phyloP scores from a whole-genome alignment of 148 eudicot species.

The Pharnaceum exiguum region DNA sequence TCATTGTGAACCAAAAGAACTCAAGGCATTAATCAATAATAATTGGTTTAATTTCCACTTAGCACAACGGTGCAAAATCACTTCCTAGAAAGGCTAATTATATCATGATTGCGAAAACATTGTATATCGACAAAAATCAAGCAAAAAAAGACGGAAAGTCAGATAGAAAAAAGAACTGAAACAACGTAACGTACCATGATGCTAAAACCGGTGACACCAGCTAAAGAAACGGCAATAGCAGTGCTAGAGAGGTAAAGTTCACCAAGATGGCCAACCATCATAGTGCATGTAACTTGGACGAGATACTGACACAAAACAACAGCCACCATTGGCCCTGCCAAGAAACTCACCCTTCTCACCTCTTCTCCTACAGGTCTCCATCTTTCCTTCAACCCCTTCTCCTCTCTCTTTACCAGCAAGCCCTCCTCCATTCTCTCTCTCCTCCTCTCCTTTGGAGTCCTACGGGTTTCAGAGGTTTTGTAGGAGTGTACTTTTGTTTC shows the following conservation, averaged over 20 bases:
- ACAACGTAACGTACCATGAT: slow-evolving; percentile 41
- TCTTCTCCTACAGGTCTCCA: slow-evolving; percentile 25
- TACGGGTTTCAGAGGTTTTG: too few relatives aligned
- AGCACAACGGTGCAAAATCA: too few relatives aligned
- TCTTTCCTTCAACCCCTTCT: background rate
- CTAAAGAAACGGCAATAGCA: slow-evolving; percentile 38
- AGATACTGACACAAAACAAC: slow-evolving; percentile 34
- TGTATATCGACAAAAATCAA: background rate
- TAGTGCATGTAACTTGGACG: slow-evolving; percentile 23
- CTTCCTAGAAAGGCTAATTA: too few relatives aligned
- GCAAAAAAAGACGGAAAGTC: background rate
- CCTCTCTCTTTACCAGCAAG: slow-evolving; percentile 4
- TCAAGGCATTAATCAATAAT: too few relatives aligned
- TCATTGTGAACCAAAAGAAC: too few relatives aligned
- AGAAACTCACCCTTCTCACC: slow-evolving; percentile 30
- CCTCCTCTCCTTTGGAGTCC: background rate
- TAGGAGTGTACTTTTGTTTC: too few relatives aligned
- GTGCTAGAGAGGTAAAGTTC: slow-evolving; percentile 36
- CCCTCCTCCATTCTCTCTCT: slow-evolving; percentile 25
- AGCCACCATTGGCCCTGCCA: slow-evolving; percentile 49
- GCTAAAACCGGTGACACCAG: slow-evolving; percentile 46
- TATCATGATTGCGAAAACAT: background rate
- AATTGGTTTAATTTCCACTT: too few relatives aligned
- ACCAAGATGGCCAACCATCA: slow-evolving; percentile 59
- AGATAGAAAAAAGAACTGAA: background rate